Conservation (phyloP, 2,329 filamentous ascomycete genomes). For the Nemania serpens region DNA sequence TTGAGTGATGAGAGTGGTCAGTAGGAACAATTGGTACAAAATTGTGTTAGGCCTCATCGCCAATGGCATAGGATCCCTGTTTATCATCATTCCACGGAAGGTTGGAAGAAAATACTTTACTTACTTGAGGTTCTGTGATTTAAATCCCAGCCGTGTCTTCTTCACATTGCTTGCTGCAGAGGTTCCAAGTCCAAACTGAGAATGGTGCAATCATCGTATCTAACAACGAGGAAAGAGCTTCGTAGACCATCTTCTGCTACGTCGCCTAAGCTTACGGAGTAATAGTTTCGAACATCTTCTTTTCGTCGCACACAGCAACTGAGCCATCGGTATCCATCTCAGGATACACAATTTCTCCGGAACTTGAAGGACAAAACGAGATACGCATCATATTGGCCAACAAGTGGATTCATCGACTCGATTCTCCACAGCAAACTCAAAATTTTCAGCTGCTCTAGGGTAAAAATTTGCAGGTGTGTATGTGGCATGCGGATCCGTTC, state of each 20-base stretch:
- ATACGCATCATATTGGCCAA: constrained; percentile 91
- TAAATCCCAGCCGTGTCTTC: constrained; percentile 95
- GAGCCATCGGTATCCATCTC: constrained; percentile 94
- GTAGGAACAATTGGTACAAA: constrained; percentile 95
- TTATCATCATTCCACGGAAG: constrained; percentile 64
- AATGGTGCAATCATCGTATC: constrained; percentile 95
- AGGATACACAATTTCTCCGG: constrained; percentile 96
- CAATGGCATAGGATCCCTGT: constrained; percentile 60
- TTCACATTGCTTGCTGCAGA: constrained; percentile 90
- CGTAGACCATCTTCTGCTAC: constrained; percentile 88
- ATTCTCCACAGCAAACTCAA: constrained; percentile 85
- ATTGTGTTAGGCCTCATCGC: constrained; percentile 62
- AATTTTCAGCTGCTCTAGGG: constrained; percentile 77
- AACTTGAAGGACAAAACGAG: constrained; percentile 96
- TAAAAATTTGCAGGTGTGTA: constrained; percentile 86
- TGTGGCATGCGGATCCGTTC: constrained; percentile 71
- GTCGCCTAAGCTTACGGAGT: constrained; percentile 90
- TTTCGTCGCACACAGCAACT: constrained; percentile 91
- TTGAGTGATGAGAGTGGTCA: constrained; percentile 59
- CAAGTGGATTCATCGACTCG: constrained; percentile 85
- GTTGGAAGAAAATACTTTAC: constrained; percentile 42
- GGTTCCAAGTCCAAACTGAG: constrained; percentile 87
- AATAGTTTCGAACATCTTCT: constrained; percentile 93
- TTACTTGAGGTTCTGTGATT: constrained; percentile 84
- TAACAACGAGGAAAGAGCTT: constrained; percentile 92